Evolutionary conservation across 805 yeast species (phyloP).

Genomic region (Candida chilensis): DNA sequence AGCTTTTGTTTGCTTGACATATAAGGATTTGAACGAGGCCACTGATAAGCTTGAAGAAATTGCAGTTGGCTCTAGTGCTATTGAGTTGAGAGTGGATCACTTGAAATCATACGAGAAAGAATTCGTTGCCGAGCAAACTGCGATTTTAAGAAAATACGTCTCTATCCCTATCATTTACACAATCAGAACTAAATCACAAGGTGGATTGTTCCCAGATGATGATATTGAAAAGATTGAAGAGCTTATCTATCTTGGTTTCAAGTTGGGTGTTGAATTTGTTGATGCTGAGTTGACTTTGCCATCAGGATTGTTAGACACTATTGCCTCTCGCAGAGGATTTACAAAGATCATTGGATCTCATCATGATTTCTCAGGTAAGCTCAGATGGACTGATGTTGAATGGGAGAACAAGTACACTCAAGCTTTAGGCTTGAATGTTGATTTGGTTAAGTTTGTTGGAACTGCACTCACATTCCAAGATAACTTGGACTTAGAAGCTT

Average conservation of each 20-base stretch:
- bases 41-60: conserved; percentile 40
- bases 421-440: conserved; percentile 59
- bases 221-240: conserved; percentile 35
- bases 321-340: conserved; percentile 43
- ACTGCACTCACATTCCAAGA: conserved; percentile 56
- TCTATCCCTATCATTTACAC: conserved; percentile 76
- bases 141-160: conserved; percentile 54
- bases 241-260: conserved; percentile 55
- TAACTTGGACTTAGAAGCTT: conserved; percentile 62
- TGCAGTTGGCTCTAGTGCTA: conserved; percentile 66
- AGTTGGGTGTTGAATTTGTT: conserved; percentile 70
- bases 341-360: conserved; percentile 78
- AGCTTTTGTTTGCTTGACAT: conserved; percentile 65
- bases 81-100: conserved; percentile 76
- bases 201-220: conserved; percentile 69
- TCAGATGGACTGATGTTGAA: conserved; percentile 58
- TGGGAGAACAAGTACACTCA: conserved; percentile 69
- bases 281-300: conserved; percentile 75
- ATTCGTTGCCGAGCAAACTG: conserved; percentile 68
- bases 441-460: conserved; percentile 79
- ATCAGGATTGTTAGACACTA: conserved; percentile 36
- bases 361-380: conserved; percentile 59
- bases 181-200: conserved; percentile 69
- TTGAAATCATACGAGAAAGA: conserved; percentile 38
- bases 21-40: conserved; percentile 42